Evolutionary conservation across 495 filamentous ascomycete genomes (phyloP).

Genomic region (Apodospora peruviana): DNA sequence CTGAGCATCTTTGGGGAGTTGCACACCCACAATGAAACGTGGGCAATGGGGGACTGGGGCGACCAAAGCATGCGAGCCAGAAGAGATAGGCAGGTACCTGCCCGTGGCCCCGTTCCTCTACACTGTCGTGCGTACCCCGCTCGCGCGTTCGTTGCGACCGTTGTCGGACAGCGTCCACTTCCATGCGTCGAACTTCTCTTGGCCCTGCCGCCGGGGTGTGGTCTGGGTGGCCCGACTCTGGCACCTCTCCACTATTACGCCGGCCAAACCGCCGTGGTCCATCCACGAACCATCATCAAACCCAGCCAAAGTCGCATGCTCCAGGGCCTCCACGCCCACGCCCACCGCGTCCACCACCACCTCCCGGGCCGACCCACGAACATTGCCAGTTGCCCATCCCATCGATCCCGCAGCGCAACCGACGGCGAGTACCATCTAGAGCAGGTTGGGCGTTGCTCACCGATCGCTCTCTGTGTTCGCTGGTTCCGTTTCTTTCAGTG

Average conservation of each 20-base stretch:
- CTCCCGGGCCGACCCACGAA: neutral
- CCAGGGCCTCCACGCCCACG: neutral
- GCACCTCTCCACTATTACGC: slow-evolving; percentile 48
- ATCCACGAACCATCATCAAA: slow-evolving; percentile 19
- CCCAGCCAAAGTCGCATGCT: slow-evolving; percentile 7
- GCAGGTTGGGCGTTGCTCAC: neutral
- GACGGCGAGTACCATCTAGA: neutral
- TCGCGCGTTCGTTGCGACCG: neutral
- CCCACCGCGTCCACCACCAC: neutral
- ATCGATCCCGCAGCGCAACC: neutral
- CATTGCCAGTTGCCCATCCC: neutral
- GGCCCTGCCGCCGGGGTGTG: slow-evolving; percentile 1
- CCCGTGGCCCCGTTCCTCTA: neutral
- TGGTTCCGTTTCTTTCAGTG: neutral
- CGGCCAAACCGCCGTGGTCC: slow-evolving; percentile 47
- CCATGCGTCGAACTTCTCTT: neutral
- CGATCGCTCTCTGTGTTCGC: neutral
- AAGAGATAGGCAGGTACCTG: slow-evolving; percentile 19
- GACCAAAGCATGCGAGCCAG: neutral
- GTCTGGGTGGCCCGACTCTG: slow-evolving; percentile 19
- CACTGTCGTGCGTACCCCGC: slow-evolving; percentile 7
- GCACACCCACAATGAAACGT: slow-evolving; percentile 21
- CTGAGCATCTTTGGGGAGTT: slow-evolving; percentile 8
- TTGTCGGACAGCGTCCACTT: neutral
- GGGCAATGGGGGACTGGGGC: slow-evolving; percentile 11